Conservation (phyloP, 164 flowering plant species). For the Magnolia officinalis region DNA sequence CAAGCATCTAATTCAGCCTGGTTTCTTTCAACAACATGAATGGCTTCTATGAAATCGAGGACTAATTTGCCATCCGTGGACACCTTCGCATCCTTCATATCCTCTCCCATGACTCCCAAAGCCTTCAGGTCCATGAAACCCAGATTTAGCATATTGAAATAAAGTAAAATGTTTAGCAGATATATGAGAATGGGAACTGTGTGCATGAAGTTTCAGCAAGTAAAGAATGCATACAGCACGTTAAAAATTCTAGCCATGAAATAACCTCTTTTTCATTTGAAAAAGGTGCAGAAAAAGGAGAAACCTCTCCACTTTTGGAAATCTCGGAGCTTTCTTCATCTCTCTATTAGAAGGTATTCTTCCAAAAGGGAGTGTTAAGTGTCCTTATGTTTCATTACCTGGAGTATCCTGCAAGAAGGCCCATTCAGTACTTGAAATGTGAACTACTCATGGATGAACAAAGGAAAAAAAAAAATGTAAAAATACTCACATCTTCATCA, state of each 20-base stretch:
- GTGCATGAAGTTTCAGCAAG: neutral
- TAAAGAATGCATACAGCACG: slow-evolving; percentile 15
- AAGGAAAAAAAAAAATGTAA: too few species aligned
- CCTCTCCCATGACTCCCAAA: slow-evolving; percentile 25
- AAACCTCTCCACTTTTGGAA: too few species aligned
- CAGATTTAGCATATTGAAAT: neutral
- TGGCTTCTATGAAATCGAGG: slow-evolving; percentile 82
- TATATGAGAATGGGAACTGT: neutral
- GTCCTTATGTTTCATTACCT: slow-evolving; percentile 24
- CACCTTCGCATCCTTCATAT: slow-evolving; percentile 38
- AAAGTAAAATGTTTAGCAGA: neutral
- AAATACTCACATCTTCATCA: too few species aligned
- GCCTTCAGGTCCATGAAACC: slow-evolving; percentile 30
- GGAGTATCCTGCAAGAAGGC: slow-evolving; percentile 31
- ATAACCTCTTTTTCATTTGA: slow-evolving; percentile 38
- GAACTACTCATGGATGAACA: too few species aligned
- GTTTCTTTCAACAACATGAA: slow-evolving; percentile 85
- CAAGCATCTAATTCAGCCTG: slow-evolving; percentile 87
- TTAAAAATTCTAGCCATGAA: slow-evolving; percentile 17
- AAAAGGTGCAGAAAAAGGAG: too few species aligned
- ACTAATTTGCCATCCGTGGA: slow-evolving; percentile 72
- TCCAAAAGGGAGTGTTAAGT: slow-evolving; percentile 39
- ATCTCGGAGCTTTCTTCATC: too few species aligned
- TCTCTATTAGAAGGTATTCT: too few species aligned
- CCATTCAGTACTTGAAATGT: too few species aligned